Percentiles rank a stretch among this genome's conserved stretches.
These are phyloP conservation scores for Tricholoma terreum DNA, from an alignment of 768 basidiomycete species.

Conservation along the genomic window DNA sequence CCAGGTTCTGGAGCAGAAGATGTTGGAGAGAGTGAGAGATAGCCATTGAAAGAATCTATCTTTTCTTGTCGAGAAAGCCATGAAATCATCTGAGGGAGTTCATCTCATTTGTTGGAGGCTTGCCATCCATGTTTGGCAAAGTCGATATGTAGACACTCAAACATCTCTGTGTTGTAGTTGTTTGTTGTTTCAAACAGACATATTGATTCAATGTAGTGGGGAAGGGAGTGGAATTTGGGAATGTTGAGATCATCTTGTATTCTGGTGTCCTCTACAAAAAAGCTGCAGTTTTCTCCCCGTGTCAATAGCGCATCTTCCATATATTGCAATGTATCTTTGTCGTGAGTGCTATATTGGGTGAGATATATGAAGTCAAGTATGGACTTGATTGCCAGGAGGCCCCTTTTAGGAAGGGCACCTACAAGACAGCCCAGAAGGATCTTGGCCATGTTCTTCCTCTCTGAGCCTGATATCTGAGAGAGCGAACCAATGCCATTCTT, in stretches of 20 bases:
- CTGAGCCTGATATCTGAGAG: slow-evolving; percentile 41
- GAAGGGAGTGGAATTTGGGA: slow-evolving; percentile 33
- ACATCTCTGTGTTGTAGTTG: slow-evolving; percentile 31
- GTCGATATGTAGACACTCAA: slow-evolving; percentile 42
- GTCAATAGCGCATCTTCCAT: slow-evolving; percentile 19
- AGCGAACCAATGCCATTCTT: slow-evolving; percentile 36
- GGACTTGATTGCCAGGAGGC: slow-evolving; percentile 19
- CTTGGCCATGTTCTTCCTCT: slow-evolving; percentile 37
- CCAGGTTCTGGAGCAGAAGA: neutral
- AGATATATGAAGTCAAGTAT: slow-evolving; percentile 36
- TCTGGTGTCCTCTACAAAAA: slow-evolving; percentile 24
- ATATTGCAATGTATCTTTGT: slow-evolving; percentile 17
- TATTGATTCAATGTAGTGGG: slow-evolving; percentile 30
- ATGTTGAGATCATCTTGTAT: slow-evolving; percentile 32
- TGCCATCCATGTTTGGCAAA: slow-evolving; percentile 33
- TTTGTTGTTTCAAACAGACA: slow-evolving; percentile 22
- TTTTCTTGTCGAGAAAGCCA: slow-evolving; percentile 37
- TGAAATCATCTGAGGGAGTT: slow-evolving; percentile 34
- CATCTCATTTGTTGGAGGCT: slow-evolving; percentile 28
- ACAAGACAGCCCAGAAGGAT: slow-evolving; percentile 30
- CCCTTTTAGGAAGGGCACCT: slow-evolving; percentile 16
- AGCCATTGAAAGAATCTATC: slow-evolving; percentile 17
- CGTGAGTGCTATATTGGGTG: slow-evolving; percentile 27
- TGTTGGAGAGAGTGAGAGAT: neutral
- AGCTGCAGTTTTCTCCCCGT: slow-evolving; percentile 31